phyloP scores from a whole-genome alignment of 2,329 filamentous ascomycete species.

The Colletotrichum sp. region DNA sequence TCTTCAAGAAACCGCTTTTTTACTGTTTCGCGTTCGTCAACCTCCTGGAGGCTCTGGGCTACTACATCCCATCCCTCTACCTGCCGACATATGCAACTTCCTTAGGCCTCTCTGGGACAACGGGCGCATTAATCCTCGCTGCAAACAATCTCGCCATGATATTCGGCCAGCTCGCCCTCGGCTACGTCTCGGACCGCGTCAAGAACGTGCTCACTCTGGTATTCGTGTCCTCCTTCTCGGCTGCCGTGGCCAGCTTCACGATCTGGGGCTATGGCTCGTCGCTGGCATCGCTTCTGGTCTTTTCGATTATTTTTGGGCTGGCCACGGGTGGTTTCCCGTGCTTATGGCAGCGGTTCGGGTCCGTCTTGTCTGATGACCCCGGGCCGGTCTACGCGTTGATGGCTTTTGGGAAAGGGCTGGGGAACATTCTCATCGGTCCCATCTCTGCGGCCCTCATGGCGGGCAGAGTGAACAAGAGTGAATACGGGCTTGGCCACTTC shows the following conservation, averaged over 20 bases:
- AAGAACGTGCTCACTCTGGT: constrained; percentile 49
- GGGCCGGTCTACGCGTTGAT: constrained; percentile 28
- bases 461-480: not conserved
- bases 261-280: constrained; percentile 58
- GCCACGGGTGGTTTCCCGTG: constrained; percentile 50
- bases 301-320: constrained; percentile 60
- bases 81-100: constrained; percentile 55
- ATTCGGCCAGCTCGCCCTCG: constrained; percentile 49
- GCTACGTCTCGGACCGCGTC: constrained; percentile 48
- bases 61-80: constrained; percentile 61
- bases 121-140: constrained; percentile 50
- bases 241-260: constrained; percentile 52
- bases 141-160: constrained; percentile 53
- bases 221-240: constrained; percentile 46
- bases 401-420: constrained; percentile 32
- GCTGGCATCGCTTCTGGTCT: constrained; percentile 50
- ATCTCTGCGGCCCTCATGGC: constrained; percentile 24
- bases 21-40: constrained; percentile 50
- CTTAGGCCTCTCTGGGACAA: constrained; percentile 38
- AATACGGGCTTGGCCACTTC: not conserved
- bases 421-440: constrained; percentile 30
- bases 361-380: constrained; percentile 29
- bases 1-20: constrained; percentile 27
- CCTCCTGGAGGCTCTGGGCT: constrained; percentile 56
- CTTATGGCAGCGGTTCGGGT: constrained; percentile 30